Conservation (phyloP, 78 protist genomes). For the Dictyostelium capitatum region DNA sequence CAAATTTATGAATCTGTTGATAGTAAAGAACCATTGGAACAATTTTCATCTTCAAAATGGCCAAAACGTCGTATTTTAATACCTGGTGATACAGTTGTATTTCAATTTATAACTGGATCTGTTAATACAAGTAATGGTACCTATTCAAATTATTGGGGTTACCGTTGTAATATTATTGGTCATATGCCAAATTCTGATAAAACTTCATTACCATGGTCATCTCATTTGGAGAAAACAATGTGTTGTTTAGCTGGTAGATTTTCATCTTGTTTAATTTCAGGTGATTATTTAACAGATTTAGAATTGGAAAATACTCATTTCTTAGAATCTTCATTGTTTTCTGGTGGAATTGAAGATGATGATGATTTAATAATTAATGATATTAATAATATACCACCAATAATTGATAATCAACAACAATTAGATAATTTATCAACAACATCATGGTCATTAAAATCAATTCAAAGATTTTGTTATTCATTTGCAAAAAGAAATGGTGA, state of each 20-base stretch:
- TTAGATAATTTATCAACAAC: neutral
- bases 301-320: constrained; percentile 31
- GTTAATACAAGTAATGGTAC: neutral
- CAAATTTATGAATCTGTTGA: constrained; percentile 60
- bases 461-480: constrained; percentile 47
- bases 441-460: constrained; percentile 7
- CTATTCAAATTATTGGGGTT: constrained; percentile 76
- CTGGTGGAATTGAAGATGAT: constrained; percentile 81
- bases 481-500: constrained; percentile 53
- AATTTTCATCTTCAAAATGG: constrained; percentile 64
- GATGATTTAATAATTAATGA: neutral
- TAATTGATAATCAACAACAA: too few relatives aligned
- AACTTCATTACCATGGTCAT: constrained; percentile 79
- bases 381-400: neutral
- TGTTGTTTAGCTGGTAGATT: constrained; percentile 79
- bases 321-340: constrained; percentile 48
- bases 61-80: constrained; percentile 82
- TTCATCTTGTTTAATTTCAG: constrained; percentile 57
- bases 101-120: constrained; percentile 59
- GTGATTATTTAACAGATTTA: constrained; percentile 42
- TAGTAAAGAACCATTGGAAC: constrained; percentile 64
- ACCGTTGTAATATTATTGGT: constrained; percentile 73
- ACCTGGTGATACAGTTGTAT: constrained; percentile 83
- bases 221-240: constrained; percentile 83
- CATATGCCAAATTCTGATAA: constrained; percentile 84